phyloP scores from a whole-genome alignment of 768 basidiomycete species.

The Podaxis rugospora region DNA sequence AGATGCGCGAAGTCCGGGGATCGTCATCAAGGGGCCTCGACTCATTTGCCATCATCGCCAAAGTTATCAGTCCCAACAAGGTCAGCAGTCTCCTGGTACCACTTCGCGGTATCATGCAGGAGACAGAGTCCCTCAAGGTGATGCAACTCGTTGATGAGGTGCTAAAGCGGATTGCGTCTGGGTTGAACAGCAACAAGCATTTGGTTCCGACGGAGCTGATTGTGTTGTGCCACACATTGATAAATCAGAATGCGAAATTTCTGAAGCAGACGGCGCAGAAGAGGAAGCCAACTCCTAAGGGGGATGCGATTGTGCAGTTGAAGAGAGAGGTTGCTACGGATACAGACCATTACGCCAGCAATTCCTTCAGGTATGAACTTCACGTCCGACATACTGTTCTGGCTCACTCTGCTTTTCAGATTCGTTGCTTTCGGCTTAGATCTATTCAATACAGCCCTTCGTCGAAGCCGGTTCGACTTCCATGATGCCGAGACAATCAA shows the following conservation, averaged over 20 bases:
- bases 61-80: constrained; percentile 69
- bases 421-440: constrained; percentile 93
- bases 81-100: constrained; percentile 77
- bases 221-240: constrained; percentile 80
- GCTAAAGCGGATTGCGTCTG: constrained; percentile 74
- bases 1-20: constrained; percentile 85
- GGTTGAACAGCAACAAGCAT: constrained; percentile 78
- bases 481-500: constrained; percentile 66
- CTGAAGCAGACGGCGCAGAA: constrained; percentile 53
- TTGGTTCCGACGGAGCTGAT: constrained; percentile 69
- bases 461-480: constrained; percentile 84
- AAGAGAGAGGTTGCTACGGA: constrained; percentile 59
- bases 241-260: constrained; percentile 89
- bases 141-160: constrained; percentile 88
- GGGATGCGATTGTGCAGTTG: constrained; percentile 69
- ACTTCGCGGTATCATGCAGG: constrained; percentile 77
- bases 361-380: constrained; percentile 73
- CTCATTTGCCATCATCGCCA: constrained; percentile 78
- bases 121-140: constrained; percentile 74
- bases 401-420: constrained; percentile 30
- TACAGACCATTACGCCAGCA: constrained; percentile 72
- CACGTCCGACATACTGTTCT: not conserved
- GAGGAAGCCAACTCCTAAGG: constrained; percentile 34
- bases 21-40: constrained; percentile 84
- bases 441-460: constrained; percentile 81